phyloP scores from a whole-genome alignment of 108 stramenopile species.

The Nitzschia sp. region DNA sequence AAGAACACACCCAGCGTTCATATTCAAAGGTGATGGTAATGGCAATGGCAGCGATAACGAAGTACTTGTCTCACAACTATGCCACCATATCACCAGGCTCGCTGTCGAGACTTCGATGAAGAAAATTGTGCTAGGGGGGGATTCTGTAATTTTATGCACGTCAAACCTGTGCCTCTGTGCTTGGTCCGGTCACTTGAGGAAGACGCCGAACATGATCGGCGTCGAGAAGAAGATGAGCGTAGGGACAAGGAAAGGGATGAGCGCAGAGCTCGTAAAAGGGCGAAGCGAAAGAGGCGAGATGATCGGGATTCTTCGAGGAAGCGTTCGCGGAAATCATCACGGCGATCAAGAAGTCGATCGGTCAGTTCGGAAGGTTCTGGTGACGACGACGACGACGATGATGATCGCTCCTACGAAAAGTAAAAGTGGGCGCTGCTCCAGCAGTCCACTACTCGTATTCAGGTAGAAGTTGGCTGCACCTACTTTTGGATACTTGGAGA shows the following conservation, averaged over 20 bases:
- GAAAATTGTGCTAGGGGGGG: constrained; percentile 84
- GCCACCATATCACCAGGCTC: constrained; percentile 33
- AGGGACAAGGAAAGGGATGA: constrained; percentile 31
- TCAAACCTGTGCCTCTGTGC: constrained; percentile 76
- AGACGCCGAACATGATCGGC: constrained; percentile 66
- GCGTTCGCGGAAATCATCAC: constrained; percentile 8
- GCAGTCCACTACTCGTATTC: too few species aligned
- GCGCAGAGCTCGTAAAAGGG: constrained; percentile 9
- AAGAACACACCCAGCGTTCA: too few species aligned
- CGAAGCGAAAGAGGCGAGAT: background rate
- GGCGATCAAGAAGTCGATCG: constrained; percentile 1
- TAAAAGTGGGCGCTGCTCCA: too few species aligned
- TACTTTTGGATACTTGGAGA: too few species aligned
- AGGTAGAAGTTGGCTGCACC: too few species aligned
- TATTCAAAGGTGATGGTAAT: too few species aligned
- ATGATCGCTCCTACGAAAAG: constrained; percentile 7
- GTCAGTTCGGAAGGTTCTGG: background rate
- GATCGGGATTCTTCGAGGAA: constrained; percentile 4
- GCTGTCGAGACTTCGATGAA: constrained; percentile 94
- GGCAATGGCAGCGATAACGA: too few species aligned
- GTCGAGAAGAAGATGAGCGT: constrained; percentile 23
- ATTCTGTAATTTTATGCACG: constrained; percentile 99
- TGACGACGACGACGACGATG: background rate
- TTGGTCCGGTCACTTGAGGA: constrained; percentile 76
- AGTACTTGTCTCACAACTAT: background rate